Percentiles rank a stretch among this genome's conserved stretches.
phyloP scores from a whole-genome alignment of 1,284 basidiomycete species.

The Pseudozyma hubeiensis region DNA sequence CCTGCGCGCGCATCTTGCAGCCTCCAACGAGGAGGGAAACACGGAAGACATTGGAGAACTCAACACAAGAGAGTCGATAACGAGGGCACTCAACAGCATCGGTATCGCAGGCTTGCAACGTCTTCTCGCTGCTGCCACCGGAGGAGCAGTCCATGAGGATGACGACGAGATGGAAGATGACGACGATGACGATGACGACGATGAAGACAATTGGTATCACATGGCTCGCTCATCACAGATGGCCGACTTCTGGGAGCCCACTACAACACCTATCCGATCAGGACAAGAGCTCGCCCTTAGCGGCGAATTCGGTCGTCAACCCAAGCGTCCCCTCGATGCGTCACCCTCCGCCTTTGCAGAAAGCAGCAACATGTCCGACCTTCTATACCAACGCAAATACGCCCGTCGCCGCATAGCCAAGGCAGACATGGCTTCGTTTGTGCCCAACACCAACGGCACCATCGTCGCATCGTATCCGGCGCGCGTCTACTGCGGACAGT shows the following conservation, averaged over 20 bases:
- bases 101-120: constrained; percentile 49
- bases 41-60: constrained; percentile 17
- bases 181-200: constrained; percentile 44
- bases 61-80: constrained; percentile 30
- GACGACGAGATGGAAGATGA: constrained; percentile 39
- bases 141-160: constrained; percentile 35
- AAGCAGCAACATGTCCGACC: constrained; percentile 38
- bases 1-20: constrained; percentile 39
- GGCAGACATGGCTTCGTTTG: constrained; percentile 69
- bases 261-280: constrained; percentile 76
- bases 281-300: constrained; percentile 79
- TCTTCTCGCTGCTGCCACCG: constrained; percentile 47
- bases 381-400: constrained; percentile 45
- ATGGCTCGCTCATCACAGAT: constrained; percentile 41
- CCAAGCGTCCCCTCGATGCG: constrained; percentile 36
- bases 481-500: constrained; percentile 93
- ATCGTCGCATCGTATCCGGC: constrained; percentile 83
- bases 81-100: constrained; percentile 46
- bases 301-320: constrained; percentile 84
- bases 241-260: constrained; percentile 60
- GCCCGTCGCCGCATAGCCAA: constrained; percentile 70
- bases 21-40: constrained; percentile 10
- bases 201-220: constrained; percentile 45
- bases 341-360: constrained; percentile 39
- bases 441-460: constrained; percentile 88